A percentile compares a stretch with the other conserved stretches of the same genome.
Evolutionary conservation across 176 grass and related monocot genomes (phyloP).

Genomic region (bread wheat (Triticum aestivum)): DNA sequence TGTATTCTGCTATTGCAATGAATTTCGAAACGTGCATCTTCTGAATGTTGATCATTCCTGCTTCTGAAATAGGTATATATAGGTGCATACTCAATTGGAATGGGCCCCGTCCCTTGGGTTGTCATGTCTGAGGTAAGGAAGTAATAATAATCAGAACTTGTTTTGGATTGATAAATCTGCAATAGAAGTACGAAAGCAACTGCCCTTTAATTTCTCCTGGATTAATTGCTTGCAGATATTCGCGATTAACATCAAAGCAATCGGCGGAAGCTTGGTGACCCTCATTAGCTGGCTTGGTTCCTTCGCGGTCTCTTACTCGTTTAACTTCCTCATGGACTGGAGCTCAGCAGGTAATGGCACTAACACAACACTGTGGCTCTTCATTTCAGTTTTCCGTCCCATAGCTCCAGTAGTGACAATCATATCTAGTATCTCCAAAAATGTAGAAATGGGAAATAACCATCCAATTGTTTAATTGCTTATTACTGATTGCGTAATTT

Average conservation of each 20-base stretch:
- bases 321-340: conserved; percentile 81
- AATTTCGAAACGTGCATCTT: neutral
- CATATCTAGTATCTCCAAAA: neutral
- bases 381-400: neutral
- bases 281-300: conserved; percentile 72
- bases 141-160: neutral
- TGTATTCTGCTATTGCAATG: neutral
- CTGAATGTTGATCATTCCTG: neutral
- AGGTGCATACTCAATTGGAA: conserved; percentile 70
- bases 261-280: conserved; percentile 73
- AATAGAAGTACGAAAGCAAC: neutral
- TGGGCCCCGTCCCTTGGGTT: conserved; percentile 85
- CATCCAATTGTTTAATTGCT: neutral
- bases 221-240: conserved; percentile 60
- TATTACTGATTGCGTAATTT: too few relatives aligned
- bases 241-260: conserved; percentile 79
- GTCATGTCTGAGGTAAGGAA: conserved; percentile 81
- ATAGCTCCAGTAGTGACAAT: neutral
- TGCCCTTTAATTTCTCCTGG: neutral
- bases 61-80: conserved; percentile 60
- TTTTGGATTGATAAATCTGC: conserved; percentile 2
- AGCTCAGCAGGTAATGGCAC: conserved; percentile 57
- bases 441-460: neutral
- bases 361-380: neutral
- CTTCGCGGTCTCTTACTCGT: conserved; percentile 61